phyloP scores from a whole-genome alignment of 192 early-diverging fungal genomes.

The Linnemannia hyalina region DNA sequence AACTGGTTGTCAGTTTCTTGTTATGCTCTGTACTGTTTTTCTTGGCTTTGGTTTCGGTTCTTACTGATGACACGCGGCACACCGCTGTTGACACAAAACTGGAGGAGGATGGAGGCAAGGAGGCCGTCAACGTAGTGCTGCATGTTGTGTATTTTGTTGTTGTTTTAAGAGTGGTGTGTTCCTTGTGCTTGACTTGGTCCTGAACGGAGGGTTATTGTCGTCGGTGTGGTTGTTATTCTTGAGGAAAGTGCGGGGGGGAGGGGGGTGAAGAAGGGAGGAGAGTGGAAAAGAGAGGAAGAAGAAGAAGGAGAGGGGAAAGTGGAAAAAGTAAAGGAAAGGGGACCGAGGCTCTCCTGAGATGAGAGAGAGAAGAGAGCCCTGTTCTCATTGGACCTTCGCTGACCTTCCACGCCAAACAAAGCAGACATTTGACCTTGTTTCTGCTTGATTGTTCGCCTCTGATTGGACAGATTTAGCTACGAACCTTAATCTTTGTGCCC shows the following conservation, averaged over 20 bases:
- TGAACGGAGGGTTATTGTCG: background rate
- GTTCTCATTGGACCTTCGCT: background rate
- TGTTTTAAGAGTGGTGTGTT: background rate
- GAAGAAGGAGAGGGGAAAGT: no score
- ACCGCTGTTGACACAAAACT: conserved; percentile 2
- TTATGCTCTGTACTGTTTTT: no score
- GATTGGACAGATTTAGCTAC: background rate
- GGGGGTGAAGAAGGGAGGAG: background rate
- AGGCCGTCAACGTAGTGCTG: conserved; percentile 7
- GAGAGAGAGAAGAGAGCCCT: background rate
- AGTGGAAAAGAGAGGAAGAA: background rate
- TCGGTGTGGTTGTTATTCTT: background rate
- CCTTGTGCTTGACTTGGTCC: background rate
- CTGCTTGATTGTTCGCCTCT: background rate
- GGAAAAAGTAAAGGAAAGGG: no score
- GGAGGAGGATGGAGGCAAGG: conserved; percentile 3
- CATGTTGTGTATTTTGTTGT: background rate
- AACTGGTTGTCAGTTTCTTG: no score
- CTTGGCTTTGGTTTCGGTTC: background rate
- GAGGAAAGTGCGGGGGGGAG: background rate
- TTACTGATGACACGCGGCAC: conserved; percentile 8
- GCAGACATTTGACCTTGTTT: background rate
- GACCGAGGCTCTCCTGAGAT: background rate
- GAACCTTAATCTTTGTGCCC: background rate
- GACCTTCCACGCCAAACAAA: background rate